A percentile compares a stretch with the other conserved stretches of the same genome.
Conservation (phyloP, 805 yeast genomes). For the Candida ulmi region DNA sequence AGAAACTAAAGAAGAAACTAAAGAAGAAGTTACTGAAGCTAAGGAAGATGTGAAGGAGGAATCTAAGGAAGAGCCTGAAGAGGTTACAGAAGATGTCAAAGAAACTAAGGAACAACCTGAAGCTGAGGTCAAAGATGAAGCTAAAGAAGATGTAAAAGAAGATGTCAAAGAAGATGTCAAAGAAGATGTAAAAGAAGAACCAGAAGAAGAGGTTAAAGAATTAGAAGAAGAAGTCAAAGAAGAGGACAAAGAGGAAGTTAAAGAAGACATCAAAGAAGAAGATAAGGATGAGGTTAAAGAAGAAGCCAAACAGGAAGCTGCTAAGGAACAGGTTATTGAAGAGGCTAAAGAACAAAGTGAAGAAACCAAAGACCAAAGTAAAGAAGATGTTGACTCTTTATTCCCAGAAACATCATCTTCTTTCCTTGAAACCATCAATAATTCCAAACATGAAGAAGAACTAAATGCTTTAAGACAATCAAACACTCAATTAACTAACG, state of each 20-base stretch:
- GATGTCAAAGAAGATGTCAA: slow-evolving; percentile 2
- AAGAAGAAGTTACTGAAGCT: slow-evolving; percentile 2
- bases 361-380: not conserved
- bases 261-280: not conserved
- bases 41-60: slow-evolving; percentile 4
- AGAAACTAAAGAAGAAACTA: slow-evolving; percentile 3
- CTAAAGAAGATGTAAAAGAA: slow-evolving; percentile 1
- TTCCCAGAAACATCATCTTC: slow-evolving; percentile 5
- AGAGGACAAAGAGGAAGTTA: not conserved
- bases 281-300: not conserved
- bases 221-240: no score
- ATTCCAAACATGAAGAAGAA: slow-evolving; percentile 17
- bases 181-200: slow-evolving; percentile 1
- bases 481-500: slow-evolving; percentile 26
- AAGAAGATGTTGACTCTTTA: slow-evolving; percentile 9
- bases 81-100: slow-evolving; percentile 1
- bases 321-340: not conserved
- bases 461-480: no score
- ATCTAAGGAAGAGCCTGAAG: slow-evolving; percentile 4
- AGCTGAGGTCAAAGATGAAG: slow-evolving; percentile 4
- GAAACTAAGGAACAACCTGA: slow-evolving; percentile 2
- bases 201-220: slow-evolving; percentile 7
- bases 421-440: not conserved
- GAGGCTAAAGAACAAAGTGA: not conserved
- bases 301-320: no score